Evolutionary conservation across 2,329 filamentous ascomycete genomes (phyloP), one percentile per base, ranked within the genome.

Genomic region (Arthrocladium fulminans): DNA sequence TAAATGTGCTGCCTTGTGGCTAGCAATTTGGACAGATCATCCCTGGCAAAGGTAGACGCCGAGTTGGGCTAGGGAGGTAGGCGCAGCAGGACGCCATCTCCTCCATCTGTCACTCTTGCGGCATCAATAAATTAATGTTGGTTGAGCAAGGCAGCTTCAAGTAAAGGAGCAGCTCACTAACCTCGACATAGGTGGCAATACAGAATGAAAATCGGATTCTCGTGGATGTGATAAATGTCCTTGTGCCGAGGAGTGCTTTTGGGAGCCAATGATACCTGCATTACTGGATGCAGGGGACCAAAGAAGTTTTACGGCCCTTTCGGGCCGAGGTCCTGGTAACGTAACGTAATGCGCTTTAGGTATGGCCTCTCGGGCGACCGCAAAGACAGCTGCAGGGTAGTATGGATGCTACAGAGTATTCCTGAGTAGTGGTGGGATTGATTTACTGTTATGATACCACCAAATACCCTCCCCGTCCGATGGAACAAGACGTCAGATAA

Each of bases 401-500:
- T 25, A 32, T 47, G 32, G 25, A 39, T 27, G 34, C 44, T 47
- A 47, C 44, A 13, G 27, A 39, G 44, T 32, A 47, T 39, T 34
- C 34, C 13, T 34, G 32, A 47, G 44, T 29, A 35, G 15, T 23
- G 39, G 39, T 24, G 24, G 24, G 19, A 42, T 42, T 15, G 12
- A 25, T 42, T 47, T 30, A 30, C n/a, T 34, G 19, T 47, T 47
- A 20, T 47, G 22, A 47, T 45, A 24, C 39, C 42, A 37, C 29
- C 27, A 35, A 45, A 45, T 3, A 8, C 29, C 17, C 27, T 45
- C 42, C 9, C 17, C 6, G 8, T 24, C 6, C 27, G 30, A 45
- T 45, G 42, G 44, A 19, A 39, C 32, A 47, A 17, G 44, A 39
- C 22, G 32, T 39, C 44, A 47, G 32, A 39, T 38, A 47, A 23